phyloP scores from a whole-genome alignment of 2,329 filamentous ascomycete species.

The Trematosphaeria pertusa region DNA sequence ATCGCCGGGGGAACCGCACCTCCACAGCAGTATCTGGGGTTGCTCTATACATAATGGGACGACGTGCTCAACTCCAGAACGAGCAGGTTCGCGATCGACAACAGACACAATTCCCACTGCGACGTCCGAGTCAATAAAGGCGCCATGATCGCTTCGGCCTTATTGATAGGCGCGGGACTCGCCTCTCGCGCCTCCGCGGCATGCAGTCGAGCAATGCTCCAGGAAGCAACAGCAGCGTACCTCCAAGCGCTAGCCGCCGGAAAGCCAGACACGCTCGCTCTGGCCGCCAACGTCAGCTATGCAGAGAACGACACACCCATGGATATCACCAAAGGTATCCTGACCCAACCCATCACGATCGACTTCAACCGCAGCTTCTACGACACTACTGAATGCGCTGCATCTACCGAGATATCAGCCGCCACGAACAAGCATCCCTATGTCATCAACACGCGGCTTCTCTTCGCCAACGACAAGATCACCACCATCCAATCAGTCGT shows the following conservation, averaged over 20 bases:
- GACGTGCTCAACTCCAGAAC: background rate
- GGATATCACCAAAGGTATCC: conserved; percentile 17
- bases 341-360: conserved; percentile 20
- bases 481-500: conserved; percentile 22
- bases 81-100: background rate
- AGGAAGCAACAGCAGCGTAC: conserved; percentile 19
- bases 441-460: conserved; percentile 26
- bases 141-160: background rate
- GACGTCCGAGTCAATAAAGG: background rate
- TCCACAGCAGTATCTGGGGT: background rate
- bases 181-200: conserved; percentile 16
- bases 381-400: conserved; percentile 28
- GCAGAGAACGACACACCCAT: conserved; percentile 22
- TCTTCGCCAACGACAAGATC: conserved; percentile 16
- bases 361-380: conserved; percentile 25
- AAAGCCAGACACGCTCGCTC: conserved; percentile 13
- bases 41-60: background rate
- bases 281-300: conserved; percentile 18
- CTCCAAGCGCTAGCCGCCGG: conserved; percentile 25
- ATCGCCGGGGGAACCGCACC: background rate
- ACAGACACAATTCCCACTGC: background rate
- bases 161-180: conserved; percentile 1
- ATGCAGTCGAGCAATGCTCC: conserved; percentile 23
- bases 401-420: conserved; percentile 27
- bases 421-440: conserved; percentile 27